Evolutionary conservation across 345 rosid genomes (phyloP).

Genomic region (Aurinia saxatilis): DNA sequence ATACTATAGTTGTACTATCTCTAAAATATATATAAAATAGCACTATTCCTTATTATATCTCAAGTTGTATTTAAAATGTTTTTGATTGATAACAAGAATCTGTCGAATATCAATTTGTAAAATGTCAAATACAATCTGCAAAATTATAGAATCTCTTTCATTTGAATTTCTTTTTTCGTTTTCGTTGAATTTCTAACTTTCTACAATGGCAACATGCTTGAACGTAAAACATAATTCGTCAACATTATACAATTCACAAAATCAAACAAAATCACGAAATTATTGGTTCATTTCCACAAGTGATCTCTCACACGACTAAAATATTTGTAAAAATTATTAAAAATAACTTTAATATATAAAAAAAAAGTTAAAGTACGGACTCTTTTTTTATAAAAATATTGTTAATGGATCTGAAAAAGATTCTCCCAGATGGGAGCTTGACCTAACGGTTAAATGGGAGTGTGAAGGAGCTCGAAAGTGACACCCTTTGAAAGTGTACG

Average conservation of each 20-base stretch:
- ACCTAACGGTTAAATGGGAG: slow-evolving; percentile 28
- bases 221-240: neutral
- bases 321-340: neutral
- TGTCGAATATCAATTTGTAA: no score
- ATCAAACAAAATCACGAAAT: neutral
- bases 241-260: neutral
- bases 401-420: slow-evolving; percentile 17
- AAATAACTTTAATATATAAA: neutral
- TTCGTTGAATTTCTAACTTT: no score
- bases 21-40: no score
- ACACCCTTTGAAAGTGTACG: slow-evolving; percentile 12
- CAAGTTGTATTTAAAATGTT: no score
- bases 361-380: neutral
- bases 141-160: neutral
- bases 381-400: neutral
- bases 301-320: neutral
- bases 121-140: neutral
- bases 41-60: no score
- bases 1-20: no score
- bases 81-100: no score
- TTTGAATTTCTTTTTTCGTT: neutral
- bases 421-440: slow-evolving; percentile 25
- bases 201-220: neutral
- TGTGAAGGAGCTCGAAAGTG: slow-evolving; percentile 27
- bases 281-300: neutral